A percentile compares a stretch with the other conserved stretches of the same genome.
These are phyloP conservation scores for Croton laevigatus DNA, from an alignment of 441 rosid genomes.

Conservation along the genomic window DNA sequence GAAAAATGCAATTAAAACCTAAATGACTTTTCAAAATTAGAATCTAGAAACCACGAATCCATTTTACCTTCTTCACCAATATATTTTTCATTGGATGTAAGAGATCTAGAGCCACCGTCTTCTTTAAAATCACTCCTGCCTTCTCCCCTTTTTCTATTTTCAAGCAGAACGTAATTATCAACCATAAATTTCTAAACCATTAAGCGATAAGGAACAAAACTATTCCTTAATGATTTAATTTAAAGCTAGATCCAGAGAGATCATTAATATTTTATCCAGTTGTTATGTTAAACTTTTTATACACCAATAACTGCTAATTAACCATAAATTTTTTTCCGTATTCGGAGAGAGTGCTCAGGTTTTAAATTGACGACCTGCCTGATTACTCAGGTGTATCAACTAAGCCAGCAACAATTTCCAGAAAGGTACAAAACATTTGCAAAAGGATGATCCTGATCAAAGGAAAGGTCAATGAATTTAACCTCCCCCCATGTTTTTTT, in stretches of 20 bases:
- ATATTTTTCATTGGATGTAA: slow-evolving; percentile 35
- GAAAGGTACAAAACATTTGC: neutral
- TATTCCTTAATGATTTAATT: neutral
- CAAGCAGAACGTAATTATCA: neutral
- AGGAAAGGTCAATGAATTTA: too few species aligned
- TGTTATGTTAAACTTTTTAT: too few species aligned
- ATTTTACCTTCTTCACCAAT: slow-evolving; percentile 31
- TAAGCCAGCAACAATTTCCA: neutral
- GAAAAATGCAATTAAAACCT: neutral
- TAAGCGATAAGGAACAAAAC: neutral
- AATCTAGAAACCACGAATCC: slow-evolving; percentile 10
- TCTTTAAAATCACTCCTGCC: slow-evolving; percentile 54
- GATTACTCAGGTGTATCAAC: neutral
- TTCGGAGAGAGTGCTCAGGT: neutral
- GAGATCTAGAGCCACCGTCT: slow-evolving; percentile 41
- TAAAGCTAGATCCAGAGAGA: neutral
- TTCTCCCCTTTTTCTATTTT: slow-evolving; percentile 47
- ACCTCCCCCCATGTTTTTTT: too few species aligned
- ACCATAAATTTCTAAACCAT: slow-evolving; percentile 9
- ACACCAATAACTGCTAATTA: too few species aligned
- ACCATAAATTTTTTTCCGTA: too few species aligned
- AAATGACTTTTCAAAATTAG: neutral
- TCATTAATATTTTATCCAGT: neutral
- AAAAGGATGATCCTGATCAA: too few species aligned
- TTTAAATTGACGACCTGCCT: neutral